These are phyloP conservation scores for Castanospermum australe DNA, from an alignment of 306 rosid genomes.

Conservation along the genomic window DNA sequence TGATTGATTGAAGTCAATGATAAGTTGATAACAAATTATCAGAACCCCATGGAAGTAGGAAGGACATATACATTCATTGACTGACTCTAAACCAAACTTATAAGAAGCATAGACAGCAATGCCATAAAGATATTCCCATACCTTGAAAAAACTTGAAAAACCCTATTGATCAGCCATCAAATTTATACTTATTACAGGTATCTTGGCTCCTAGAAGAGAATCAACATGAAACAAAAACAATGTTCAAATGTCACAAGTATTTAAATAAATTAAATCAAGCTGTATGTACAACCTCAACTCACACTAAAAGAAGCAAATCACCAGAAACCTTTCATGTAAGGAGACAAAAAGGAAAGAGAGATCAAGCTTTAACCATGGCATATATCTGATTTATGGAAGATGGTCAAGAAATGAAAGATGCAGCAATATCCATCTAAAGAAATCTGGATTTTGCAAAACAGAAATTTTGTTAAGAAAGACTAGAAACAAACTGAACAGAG, in stretches of 20 bases:
- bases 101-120: slow-evolving; percentile 1
- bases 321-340: background rate
- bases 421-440: background rate
- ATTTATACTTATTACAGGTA: slow-evolving; percentile 21
- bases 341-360: background rate
- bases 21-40: slow-evolving; percentile 17
- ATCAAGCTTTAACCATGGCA: background rate
- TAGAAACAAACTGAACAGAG: background rate
- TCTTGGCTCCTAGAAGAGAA: slow-evolving; percentile 26
- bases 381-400: background rate
- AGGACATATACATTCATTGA: slow-evolving; percentile 5
- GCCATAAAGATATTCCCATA: slow-evolving; percentile 26
- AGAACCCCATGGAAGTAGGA: background rate
- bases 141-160: slow-evolving; percentile 36
- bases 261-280: background rate
- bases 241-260: slow-evolving; percentile 13
- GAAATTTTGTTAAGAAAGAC: background rate
- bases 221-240: background rate
- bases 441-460: slow-evolving; percentile 17
- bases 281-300: background rate
- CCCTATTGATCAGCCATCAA: slow-evolving; percentile 29
- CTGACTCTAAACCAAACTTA: background rate
- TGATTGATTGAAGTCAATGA: slow-evolving; percentile 1
- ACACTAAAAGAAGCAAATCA: background rate
- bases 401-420: background rate